phyloP scores from a whole-genome alignment of 2,329 filamentous ascomycete species.

The Neopestalotiopsis clavispora region DNA sequence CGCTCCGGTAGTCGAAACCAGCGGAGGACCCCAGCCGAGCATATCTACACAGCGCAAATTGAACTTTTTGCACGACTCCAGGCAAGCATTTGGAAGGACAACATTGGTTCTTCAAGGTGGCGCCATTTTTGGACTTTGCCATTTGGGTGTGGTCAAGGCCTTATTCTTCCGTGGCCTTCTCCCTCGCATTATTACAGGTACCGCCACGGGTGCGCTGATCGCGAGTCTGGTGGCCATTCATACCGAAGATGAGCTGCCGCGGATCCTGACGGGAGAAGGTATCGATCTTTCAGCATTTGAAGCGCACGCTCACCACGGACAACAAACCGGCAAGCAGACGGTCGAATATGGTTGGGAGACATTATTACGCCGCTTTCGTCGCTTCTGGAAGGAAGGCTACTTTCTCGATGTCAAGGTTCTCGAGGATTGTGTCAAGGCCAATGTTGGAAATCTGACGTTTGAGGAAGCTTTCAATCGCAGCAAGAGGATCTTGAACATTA shows the following conservation, averaged over 20 bases:
- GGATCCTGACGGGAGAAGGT: constrained; percentile 75
- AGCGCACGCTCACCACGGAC: constrained; percentile 39
- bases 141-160: constrained; percentile 88
- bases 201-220: constrained; percentile 87
- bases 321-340: constrained; percentile 39
- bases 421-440: constrained; percentile 82
- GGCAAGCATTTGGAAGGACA: constrained; percentile 86
- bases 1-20: constrained; percentile 3
- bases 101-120: constrained; percentile 88
- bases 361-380: constrained; percentile 65
- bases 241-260: constrained; percentile 81
- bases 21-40: constrained; percentile 1
- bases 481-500: constrained; percentile 89
- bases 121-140: constrained; percentile 88
- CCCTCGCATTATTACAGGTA: constrained; percentile 89
- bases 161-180: constrained; percentile 80
- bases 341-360: constrained; percentile 58
- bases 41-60: constrained; percentile 79
- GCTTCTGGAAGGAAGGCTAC: constrained; percentile 79
- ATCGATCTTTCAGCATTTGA: constrained; percentile 85
- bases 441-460: constrained; percentile 89
- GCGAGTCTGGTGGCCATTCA: constrained; percentile 88
- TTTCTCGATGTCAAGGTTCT: constrained; percentile 83
- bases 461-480: constrained; percentile 89
- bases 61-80: constrained; percentile 83